phyloP scores from a whole-genome alignment of 2,329 filamentous ascomycete genomes.

The Trichoderma sp. region DNA sequence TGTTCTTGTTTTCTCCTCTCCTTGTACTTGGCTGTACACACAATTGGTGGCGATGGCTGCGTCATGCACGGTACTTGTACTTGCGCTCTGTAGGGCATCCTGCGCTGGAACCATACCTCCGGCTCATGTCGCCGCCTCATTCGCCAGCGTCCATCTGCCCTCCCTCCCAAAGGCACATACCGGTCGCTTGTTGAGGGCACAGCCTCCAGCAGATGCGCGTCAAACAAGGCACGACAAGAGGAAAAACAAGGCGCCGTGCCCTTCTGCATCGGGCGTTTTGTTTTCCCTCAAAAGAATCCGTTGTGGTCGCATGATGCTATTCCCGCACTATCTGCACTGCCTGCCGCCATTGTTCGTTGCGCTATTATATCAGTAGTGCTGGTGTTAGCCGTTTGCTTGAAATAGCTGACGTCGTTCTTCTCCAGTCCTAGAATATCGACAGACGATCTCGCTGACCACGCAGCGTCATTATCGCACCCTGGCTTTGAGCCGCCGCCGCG shows the following conservation, averaged over 20 bases:
- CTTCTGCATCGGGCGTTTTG: slow-evolving; percentile 8
- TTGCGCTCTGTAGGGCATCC: background rate
- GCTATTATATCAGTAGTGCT: background rate
- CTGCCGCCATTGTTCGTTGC: background rate
- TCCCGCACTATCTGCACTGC: slow-evolving; percentile 23
- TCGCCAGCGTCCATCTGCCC: background rate
- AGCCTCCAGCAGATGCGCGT: slow-evolving; percentile 23
- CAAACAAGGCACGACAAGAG: slow-evolving; percentile 3
- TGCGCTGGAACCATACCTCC: background rate
- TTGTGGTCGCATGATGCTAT: slow-evolving; percentile 10
- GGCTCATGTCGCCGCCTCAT: background rate
- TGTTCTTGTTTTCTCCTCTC: background rate
- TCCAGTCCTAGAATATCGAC: slow-evolving; percentile 4
- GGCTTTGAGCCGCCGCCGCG: slow-evolving; percentile 39
- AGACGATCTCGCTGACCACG: background rate
- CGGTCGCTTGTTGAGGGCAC: slow-evolving; percentile 16
- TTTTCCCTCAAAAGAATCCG: background rate
- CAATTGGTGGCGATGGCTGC: background rate
- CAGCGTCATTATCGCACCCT: slow-evolving; percentile 31
- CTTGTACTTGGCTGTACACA: background rate
- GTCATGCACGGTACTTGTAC: background rate
- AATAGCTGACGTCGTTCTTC: slow-evolving; percentile 23
- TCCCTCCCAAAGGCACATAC: slow-evolving; percentile 4
- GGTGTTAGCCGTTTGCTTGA: slow-evolving; percentile 5
- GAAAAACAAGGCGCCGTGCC: background rate